These are phyloP conservation scores for Alectoria sarmentosa DNA, from an alignment of 495 filamentous ascomycete species.

Conservation along the genomic window DNA sequence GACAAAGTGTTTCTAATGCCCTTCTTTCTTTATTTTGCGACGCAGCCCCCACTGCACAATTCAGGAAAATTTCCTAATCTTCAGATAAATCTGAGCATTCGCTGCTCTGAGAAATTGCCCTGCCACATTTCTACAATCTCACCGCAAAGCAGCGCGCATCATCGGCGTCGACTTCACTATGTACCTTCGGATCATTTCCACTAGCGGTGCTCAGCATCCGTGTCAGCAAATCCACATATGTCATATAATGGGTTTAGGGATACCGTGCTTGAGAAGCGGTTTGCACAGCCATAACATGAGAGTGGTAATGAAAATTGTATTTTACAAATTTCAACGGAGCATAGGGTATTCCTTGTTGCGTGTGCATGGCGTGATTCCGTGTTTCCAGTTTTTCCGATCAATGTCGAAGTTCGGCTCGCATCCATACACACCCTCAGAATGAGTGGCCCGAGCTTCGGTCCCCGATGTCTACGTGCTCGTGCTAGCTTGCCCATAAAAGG, in stretches of 20 bases:
- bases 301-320: too few species aligned
- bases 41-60: background rate
- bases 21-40: background rate
- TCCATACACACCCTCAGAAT: background rate
- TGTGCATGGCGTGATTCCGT: background rate
- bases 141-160: background rate
- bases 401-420: constrained; percentile 3
- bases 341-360: background rate
- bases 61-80: background rate
- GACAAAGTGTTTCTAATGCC: background rate
- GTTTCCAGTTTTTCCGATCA: background rate
- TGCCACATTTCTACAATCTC: background rate
- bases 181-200: background rate
- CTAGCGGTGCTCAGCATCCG: too few species aligned
- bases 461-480: constrained; percentile 3
- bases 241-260: too few species aligned
- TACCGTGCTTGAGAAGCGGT: too few species aligned
- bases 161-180: background rate
- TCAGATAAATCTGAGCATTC: background rate
- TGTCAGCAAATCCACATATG: too few species aligned
- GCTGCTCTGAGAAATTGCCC: background rate
- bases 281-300: too few species aligned
- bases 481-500: background rate
- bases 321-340: background rate
- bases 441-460: constrained; percentile 8